Percentiles rank a stretch among this genome's conserved stretches.
phyloP scores from a whole-genome alignment of 1,284 basidiomycete species.

The Fomes fomentarius region DNA sequence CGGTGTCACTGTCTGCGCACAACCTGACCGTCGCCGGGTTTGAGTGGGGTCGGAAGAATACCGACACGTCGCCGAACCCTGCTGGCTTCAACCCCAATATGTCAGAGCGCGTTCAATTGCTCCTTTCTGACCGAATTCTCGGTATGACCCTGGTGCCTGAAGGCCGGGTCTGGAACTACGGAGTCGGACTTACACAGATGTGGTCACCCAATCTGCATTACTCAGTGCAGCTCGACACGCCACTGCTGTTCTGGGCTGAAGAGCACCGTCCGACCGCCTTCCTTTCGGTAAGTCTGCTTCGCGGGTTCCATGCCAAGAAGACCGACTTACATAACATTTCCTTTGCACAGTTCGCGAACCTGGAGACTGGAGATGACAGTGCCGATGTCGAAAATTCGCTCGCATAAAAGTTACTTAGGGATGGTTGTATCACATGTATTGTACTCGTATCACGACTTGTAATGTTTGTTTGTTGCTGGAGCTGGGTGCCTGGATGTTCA shows the following conservation, averaged over 20 bases:
- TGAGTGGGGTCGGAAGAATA: conserved; percentile 97
- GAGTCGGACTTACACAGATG: conserved; percentile 88
- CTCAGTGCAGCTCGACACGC: conserved; percentile 88
- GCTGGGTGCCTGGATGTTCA: not conserved
- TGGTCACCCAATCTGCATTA: conserved; percentile 90
- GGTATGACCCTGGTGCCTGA: conserved; percentile 92
- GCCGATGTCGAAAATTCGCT: conserved; percentile 91
- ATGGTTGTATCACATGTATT: conserved; percentile 15
- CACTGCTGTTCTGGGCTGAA: conserved; percentile 94
- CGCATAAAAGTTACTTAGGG: conserved; percentile 46
- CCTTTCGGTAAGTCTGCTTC: conserved; percentile 66
- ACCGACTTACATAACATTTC: conserved; percentile 4
- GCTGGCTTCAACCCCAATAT: conserved; percentile 95
- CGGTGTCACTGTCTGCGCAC: conserved; percentile 94
- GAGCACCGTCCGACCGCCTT: conserved; percentile 92
- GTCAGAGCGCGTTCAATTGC: conserved; percentile 95
- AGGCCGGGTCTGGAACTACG: conserved; percentile 93
- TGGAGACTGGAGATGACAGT: conserved; percentile 86
- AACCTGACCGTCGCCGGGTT: conserved; percentile 90
- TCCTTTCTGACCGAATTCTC: conserved; percentile 92
- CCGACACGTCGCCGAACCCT: conserved; percentile 84
- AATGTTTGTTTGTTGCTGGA: conserved; percentile 8
- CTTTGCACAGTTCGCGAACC: conserved; percentile 71
- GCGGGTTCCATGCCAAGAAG: not conserved
- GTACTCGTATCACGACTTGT: conserved; percentile 13